phyloP scores from a whole-genome alignment of 1,139 yeast genomes.

The Geotrichum fermentans region DNA sequence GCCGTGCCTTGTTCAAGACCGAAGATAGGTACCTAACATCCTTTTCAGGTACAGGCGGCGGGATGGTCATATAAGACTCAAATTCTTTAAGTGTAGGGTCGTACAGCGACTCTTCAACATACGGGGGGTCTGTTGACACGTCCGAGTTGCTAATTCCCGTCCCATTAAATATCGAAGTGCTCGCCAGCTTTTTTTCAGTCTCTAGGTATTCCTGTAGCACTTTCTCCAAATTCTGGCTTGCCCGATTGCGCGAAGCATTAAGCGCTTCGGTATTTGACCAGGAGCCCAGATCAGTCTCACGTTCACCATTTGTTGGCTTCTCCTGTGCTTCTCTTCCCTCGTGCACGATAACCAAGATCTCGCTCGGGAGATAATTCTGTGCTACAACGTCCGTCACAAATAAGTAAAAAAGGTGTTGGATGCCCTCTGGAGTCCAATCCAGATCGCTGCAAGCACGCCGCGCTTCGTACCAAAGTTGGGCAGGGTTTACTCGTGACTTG shows the following conservation, averaged over 20 bases:
- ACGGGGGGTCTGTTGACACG: neutral
- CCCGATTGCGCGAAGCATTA: neutral
- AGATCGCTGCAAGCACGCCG: conserved; percentile 1
- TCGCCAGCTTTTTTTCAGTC: conserved; percentile 12
- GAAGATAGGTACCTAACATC: conserved; percentile 6
- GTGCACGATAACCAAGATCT: conserved; percentile 13
- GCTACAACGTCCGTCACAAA: conserved; percentile 5
- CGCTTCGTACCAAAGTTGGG: conserved; percentile 13
- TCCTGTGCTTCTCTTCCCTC: neutral
- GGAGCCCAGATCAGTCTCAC: neutral
- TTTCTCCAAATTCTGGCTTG: conserved; percentile 13
- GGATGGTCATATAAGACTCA: conserved; percentile 8
- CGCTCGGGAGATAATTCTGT: conserved; percentile 5
- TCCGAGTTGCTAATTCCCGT: conserved; percentile 10
- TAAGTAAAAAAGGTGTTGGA: conserved; percentile 4
- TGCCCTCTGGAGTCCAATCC: conserved; percentile 2
- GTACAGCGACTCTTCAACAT: conserved; percentile 2
- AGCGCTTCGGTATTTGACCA: neutral
- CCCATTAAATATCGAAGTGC: conserved; percentile 4
- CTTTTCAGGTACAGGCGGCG: conserved; percentile 14
- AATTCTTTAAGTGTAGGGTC: conserved; percentile 10
- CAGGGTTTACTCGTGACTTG: conserved; percentile 7
- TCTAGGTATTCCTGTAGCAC: conserved; percentile 13
- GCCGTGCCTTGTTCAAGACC: conserved; percentile 10
- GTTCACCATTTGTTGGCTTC: neutral